A percentile compares a stretch with the other conserved stretches of the same genome.
phyloP scores from a whole-genome alignment of 495 filamentous ascomycete genomes.

The Aspergillus nidulans region DNA sequence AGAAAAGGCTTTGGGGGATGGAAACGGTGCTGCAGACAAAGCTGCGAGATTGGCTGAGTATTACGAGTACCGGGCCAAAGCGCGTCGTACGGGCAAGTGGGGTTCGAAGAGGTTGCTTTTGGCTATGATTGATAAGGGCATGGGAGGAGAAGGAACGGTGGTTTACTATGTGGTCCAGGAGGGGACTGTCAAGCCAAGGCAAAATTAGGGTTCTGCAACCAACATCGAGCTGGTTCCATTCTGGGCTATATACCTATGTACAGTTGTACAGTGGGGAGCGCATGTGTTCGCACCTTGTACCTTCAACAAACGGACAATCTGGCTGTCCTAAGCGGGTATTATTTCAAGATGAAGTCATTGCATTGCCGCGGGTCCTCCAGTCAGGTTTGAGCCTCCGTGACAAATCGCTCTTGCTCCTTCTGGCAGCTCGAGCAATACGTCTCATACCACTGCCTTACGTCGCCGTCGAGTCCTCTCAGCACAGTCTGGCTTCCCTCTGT shows the following conservation, averaged over 20 bases:
- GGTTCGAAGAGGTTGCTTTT: slow-evolving; percentile 70
- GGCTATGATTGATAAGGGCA: slow-evolving; percentile 62
- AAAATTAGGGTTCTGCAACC: slow-evolving; percentile 58
- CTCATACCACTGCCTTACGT: slow-evolving; percentile 59
- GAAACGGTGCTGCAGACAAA: slow-evolving; percentile 18
- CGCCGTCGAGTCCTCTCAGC: slow-evolving; percentile 41
- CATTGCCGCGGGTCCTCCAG: slow-evolving; percentile 1
- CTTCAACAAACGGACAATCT: slow-evolving; percentile 4
- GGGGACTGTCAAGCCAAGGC: slow-evolving; percentile 90
- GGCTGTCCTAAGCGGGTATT: slow-evolving; percentile 31
- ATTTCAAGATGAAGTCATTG: slow-evolving; percentile 16
- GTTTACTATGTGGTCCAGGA: slow-evolving; percentile 95
- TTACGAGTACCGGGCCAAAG: slow-evolving; percentile 33
- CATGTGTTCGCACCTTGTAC: neutral
- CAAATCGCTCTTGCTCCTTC: slow-evolving; percentile 47
- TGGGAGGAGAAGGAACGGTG: slow-evolving; percentile 79
- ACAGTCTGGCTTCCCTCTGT: slow-evolving; percentile 22
- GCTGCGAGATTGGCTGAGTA: slow-evolving; percentile 32
- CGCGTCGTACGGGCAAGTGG: slow-evolving; percentile 32
- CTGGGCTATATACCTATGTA: slow-evolving; percentile 10
- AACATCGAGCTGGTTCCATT: slow-evolving; percentile 1
- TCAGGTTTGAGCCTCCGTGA: slow-evolving; percentile 19
- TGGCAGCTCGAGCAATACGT: slow-evolving; percentile 73
- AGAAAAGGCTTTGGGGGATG: neutral
- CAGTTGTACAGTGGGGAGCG: slow-evolving; percentile 1